A percentile compares a stretch with the other conserved stretches of the same genome.
phyloP scores from a whole-genome alignment of 768 basidiomycete genomes.

The Tubosaeta sp. region DNA sequence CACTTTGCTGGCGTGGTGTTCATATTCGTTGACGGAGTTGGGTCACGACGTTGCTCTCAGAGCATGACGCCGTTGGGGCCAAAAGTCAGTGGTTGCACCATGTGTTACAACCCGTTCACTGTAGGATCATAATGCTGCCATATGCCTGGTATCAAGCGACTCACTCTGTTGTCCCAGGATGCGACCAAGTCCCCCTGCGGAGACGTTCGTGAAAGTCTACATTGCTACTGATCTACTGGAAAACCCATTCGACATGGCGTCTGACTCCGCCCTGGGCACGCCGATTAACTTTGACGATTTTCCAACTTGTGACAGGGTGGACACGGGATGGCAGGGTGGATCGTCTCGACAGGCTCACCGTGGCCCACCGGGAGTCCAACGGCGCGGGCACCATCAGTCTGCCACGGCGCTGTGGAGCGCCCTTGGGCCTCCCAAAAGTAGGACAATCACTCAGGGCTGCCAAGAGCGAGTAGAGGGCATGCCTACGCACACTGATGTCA shows the following conservation, averaged over 20 bases:
- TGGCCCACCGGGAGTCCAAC: conserved; percentile 70
- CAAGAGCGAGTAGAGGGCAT: conserved; percentile 78
- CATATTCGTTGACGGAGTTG: conserved; percentile 69
- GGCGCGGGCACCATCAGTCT: conserved; percentile 70
- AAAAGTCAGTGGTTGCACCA: conserved; percentile 80
- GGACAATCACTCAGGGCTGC: too few species aligned
- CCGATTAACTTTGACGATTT: conserved; percentile 83
- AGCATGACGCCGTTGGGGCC: conserved; percentile 72
- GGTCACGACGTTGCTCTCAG: conserved; percentile 78
- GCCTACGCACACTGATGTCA: conserved; percentile 45
- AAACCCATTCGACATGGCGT: conserved; percentile 63
- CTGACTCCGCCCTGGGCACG: conserved; percentile 79
- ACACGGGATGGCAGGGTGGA: conserved; percentile 83
- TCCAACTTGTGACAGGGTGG: conserved; percentile 81
- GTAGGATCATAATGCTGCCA: not conserved
- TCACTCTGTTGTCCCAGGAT: conserved; percentile 85
- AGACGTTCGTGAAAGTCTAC: conserved; percentile 74
- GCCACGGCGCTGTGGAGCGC: conserved; percentile 76
- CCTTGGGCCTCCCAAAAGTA: conserved; percentile 64
- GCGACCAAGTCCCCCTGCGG: conserved; percentile 77
- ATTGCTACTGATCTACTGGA: conserved; percentile 65
- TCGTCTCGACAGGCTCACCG: conserved; percentile 59
- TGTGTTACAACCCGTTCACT: conserved; percentile 59
- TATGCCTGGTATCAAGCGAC: not conserved
- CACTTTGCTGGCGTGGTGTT: conserved; percentile 54